Evolutionary conservation across 345 rosid genomes (phyloP).

Genomic region (Abelmoschus esculentus): DNA sequence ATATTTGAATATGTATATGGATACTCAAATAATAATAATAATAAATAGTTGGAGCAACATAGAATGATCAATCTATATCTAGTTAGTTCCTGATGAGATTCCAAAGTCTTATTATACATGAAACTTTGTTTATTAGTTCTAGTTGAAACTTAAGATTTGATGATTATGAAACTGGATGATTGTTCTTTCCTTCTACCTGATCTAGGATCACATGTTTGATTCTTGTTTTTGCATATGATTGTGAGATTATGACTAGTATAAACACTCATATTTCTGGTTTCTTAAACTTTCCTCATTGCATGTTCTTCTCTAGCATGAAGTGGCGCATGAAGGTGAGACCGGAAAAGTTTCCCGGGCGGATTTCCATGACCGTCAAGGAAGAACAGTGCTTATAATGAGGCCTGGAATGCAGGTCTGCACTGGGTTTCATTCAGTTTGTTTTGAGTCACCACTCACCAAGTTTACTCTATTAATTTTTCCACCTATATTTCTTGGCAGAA

Average conservation of each 20-base stretch:
- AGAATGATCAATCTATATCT: neutral
- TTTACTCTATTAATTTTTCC: neutral
- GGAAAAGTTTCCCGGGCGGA: conserved; percentile 77
- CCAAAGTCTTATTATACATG: neutral
- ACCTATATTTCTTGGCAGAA: conserved; percentile 40
- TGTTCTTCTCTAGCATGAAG: conserved; percentile 43
- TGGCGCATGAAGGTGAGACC: conserved; percentile 88
- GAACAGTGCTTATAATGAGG: conserved; percentile 86
- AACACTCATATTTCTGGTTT: neutral
- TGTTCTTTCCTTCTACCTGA: neutral
- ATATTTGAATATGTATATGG: no score
- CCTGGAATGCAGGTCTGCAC: conserved; percentile 71
- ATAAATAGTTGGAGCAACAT: neutral
- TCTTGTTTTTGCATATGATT: neutral
- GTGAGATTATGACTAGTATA: neutral
- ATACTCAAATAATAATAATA: no score
- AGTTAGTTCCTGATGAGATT: neutral
- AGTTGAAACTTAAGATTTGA: neutral
- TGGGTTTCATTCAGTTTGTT: neutral
- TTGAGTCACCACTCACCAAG: neutral
- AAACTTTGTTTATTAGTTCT: neutral
- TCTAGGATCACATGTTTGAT: neutral
- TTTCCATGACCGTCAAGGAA: conserved; percentile 66
- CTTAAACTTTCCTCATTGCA: neutral
- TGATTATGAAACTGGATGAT: neutral